Evolutionary conservation across 2,329 filamentous ascomycete genomes (phyloP), one percentile per base, ranked within the genome.

Genomic region (Sporothrix phasma): DNA sequence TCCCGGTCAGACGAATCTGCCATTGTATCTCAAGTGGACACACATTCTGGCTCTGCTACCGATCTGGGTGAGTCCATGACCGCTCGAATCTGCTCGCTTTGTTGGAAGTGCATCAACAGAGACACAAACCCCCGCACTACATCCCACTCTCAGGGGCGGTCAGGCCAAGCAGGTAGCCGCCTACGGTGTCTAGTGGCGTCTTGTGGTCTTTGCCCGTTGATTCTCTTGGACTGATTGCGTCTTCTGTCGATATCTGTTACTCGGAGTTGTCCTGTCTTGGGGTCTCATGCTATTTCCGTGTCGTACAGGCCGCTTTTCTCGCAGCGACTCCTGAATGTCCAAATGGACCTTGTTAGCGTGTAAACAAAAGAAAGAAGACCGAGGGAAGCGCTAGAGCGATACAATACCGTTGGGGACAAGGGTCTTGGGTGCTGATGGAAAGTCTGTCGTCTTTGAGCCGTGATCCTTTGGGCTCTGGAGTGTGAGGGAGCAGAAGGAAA

Each of bases 91-190:
- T 56, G 37, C 24, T 34, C 15, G 3, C 19, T 41, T 43, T 49
- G 29, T 43, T 59, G 62, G 41, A 58, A 45, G 62, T 58, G 62
- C 62, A 58, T 63, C 51, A 47, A 31, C 39, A 45, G 39, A 59
- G 31, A 59, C 39, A 59, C 15, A 43, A 13, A 24, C 26, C 62
- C 41, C 53, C 62, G 60, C 60, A 62, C 34, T 31, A 41, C 61
- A 58, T 58, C 62, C 51, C 62, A 49, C 62, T 39, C 62, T 43
- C 39, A 39, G 41, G n/a, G 41, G 61, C 61, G 61, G 61, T 63
- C 61, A 63, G 31, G 26, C 37, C 22, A 43, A 58, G 37, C 54
- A 37, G 39, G 29, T 45, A 8, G 46, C 26, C 26, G 47, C 31
- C 34, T 10, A 31, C 17, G 37, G 24, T 34, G n/a, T 31, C 3